These are phyloP conservation scores for Coleophoma eucalyptorum DNA, from an alignment of 2,329 filamentous ascomycete genomes.

Conservation along the genomic window DNA sequence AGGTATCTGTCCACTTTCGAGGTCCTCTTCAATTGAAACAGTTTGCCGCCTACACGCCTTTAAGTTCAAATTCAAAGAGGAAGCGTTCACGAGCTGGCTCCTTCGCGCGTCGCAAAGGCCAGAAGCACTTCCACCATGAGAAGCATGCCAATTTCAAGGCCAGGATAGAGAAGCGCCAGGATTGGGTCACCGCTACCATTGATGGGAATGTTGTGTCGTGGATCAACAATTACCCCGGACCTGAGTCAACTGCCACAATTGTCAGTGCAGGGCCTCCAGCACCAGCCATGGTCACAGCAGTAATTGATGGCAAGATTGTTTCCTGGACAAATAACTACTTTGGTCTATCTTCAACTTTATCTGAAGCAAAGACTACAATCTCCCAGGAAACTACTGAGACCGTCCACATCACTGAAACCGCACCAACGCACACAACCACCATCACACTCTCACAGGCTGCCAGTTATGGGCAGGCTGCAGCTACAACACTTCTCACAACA, in stretches of 20 bases:
- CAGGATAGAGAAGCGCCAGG: conserved; percentile 39
- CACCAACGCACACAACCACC: neutral
- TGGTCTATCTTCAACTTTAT: conserved; percentile 12
- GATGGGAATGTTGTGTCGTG: conserved; percentile 54
- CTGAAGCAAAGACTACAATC: conserved; percentile 9
- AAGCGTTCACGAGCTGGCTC: conserved; percentile 32
- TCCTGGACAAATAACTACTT: conserved; percentile 56
- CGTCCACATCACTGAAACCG: neutral
- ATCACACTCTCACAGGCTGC: conserved; percentile 2
- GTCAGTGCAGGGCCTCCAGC: conserved; percentile 4
- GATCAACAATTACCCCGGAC: conserved; percentile 47
- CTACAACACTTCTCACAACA: neutral
- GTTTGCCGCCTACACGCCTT: conserved; percentile 65
- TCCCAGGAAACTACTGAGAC: conserved; percentile 9
- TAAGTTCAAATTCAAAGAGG: conserved; percentile 21
- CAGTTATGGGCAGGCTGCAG: conserved; percentile 7
- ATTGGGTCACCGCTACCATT: conserved; percentile 51
- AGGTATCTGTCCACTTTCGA: conserved; percentile 71
- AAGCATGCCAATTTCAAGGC: conserved; percentile 23
- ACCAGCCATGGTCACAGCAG: conserved; percentile 42
- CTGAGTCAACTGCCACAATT: conserved; percentile 8
- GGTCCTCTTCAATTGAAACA: conserved; percentile 65
- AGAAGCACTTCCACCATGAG: conserved; percentile 46
- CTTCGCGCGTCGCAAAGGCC: conserved; percentile 34
- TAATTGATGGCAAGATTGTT: conserved; percentile 52